These are phyloP conservation scores for Candida vaughaniae DNA, from an alignment of 805 yeast species.

Conservation along the genomic window DNA sequence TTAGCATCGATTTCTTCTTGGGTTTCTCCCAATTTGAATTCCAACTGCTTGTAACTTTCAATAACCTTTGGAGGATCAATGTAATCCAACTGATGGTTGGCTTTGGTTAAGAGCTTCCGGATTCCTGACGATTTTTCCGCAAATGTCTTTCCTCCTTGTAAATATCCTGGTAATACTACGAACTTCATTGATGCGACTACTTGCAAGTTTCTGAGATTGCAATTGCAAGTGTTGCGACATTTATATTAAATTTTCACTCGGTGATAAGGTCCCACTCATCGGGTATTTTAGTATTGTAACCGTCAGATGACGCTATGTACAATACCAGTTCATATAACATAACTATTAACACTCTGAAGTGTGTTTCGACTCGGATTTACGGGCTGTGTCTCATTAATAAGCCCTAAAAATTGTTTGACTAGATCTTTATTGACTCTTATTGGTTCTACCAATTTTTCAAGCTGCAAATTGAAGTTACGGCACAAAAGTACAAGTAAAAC, in stretches of 20 bases:
- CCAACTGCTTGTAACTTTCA: conserved; percentile 23
- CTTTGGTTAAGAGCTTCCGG: conserved; percentile 26
- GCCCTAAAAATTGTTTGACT: conserved; percentile 56
- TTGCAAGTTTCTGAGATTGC: no score
- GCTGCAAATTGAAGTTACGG: conserved; percentile 41
- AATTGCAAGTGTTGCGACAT: neutral
- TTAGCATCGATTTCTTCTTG: conserved; percentile 26
- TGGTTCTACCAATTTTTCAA: conserved; percentile 25
- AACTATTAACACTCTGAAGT: conserved; percentile 61
- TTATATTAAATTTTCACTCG: neutral
- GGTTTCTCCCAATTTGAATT: conserved; percentile 25
- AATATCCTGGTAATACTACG: conserved; percentile 34
- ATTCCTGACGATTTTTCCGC: conserved; percentile 35
- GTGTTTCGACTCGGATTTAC: conserved; percentile 79
- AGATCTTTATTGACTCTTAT: conserved; percentile 43
- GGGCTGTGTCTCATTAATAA: conserved; percentile 45
- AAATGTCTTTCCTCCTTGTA: conserved; percentile 33
- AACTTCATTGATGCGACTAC: no score
- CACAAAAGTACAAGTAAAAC: conserved; percentile 55
- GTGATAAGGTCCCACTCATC: conserved; percentile 2
- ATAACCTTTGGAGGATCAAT: conserved; percentile 33
- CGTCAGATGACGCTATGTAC: neutral
- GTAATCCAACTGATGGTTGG: conserved; percentile 28
- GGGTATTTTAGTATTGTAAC: neutral
- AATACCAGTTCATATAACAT: no score